Evolutionary conservation across 805 yeast species (phyloP).

Genomic region (Suhomyces sp.): DNA sequence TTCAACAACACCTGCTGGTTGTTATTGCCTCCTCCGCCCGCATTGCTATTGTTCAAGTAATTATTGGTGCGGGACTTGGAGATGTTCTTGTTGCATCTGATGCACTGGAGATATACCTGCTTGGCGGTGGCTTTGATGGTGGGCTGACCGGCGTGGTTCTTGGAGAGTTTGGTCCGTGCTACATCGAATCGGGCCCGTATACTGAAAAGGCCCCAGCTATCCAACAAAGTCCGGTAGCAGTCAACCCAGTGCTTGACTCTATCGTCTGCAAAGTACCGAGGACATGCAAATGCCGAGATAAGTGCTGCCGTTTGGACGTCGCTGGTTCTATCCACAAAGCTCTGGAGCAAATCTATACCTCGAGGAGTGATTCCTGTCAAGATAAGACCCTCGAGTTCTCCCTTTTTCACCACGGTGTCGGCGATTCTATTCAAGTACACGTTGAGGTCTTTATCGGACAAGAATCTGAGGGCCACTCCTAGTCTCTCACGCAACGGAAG

Average conservation of each 20-base stretch:
- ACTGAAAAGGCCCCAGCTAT: conserved; percentile 79
- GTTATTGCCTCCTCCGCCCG: conserved; percentile 7
- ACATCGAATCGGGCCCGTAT: conserved; percentile 84
- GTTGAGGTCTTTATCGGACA: conserved; percentile 75
- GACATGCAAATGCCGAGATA: conserved; percentile 76
- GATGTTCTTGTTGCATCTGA: conserved; percentile 74
- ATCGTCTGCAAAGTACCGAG: conserved; percentile 71
- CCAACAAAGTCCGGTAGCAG: conserved; percentile 62
- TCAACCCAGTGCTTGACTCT: conserved; percentile 79
- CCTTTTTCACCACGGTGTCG: conserved; percentile 65
- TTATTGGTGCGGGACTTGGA: conserved; percentile 29
- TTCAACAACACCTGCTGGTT: conserved; percentile 23
- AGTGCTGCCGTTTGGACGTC: conserved; percentile 92
- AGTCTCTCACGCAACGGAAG: conserved; percentile 83
- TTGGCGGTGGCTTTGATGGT: conserved; percentile 56
- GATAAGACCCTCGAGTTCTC: conserved; percentile 88
- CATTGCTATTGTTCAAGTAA: conserved; percentile 10
- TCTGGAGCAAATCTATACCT: conserved; percentile 77
- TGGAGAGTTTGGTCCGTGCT: conserved; percentile 61
- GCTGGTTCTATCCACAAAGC: conserved; percentile 81
- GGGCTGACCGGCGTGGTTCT: conserved; percentile 44
- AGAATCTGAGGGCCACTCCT: conserved; percentile 85
- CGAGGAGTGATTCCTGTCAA: conserved; percentile 88
- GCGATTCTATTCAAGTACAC: conserved; percentile 69
- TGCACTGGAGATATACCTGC: conserved; percentile 80